Base-by-base conservation (phyloP, 257 asterid genomes). In the Nicotiana tomentosiformis region DNA sequence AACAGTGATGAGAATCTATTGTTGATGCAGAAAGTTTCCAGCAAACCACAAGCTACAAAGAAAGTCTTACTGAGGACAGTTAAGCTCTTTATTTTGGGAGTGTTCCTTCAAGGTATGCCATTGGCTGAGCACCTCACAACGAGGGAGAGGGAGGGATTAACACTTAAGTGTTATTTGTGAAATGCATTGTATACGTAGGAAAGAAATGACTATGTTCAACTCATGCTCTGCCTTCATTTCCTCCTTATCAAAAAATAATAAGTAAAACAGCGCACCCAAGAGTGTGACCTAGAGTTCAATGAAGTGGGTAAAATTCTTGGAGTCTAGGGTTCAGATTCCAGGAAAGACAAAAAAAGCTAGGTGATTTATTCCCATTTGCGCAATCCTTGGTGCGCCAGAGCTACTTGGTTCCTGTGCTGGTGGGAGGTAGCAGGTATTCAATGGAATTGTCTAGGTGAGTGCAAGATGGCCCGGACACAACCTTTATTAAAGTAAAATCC, bases 71-170 rank as follows among this genome's bases (percentile, higher is more conserved):
- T 88, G 14, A 87, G 99, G 89, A 86, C 89, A 82, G 49, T 90
- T 77, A 92, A 89, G 88, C 98, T 96, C 84, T 90, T 94, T 85
- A 81, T 93, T 55, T 65, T 92, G 83, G 98, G 99, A 26, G 84
- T 96, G 69, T 81, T 94, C 89, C 97, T 96, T 83, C 98, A 96
- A 93, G 99, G 99, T 96, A 65, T 70, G 80, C 55, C 82, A 7
- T 78, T 55, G 12, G 30, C 11, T 35, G 29, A 57, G 37, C 60
- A 30, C 62, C 57, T 69, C 33, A 5, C 20, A 55, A 4, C 15
- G 10, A 64, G 32, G 46, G 46, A 46, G 32, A n/a, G 15, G 7
- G 32, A 69, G 49, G 15, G 26, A 61, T 72, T 70, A 18, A 20
- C 61, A 30, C 51, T 58, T 16, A 37, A 57, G 65, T 43, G 30